Evolutionary conservation across 2,329 filamentous ascomycete species (phyloP).

Genomic region (Aspergillus intermedius): DNA sequence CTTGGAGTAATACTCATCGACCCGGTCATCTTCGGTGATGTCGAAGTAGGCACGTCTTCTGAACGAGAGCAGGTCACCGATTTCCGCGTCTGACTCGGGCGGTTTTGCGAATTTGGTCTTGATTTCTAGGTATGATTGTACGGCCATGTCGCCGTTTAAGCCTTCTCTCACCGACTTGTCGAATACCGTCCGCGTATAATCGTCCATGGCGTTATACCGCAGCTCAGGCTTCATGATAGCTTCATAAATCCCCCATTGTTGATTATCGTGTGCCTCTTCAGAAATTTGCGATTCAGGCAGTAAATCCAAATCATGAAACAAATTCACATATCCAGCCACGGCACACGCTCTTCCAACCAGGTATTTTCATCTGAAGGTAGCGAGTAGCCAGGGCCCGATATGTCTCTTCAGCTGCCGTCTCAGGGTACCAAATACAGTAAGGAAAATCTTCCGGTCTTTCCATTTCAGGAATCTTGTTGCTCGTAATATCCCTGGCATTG

Average conservation of each 20-base stretch:
- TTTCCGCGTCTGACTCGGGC: background rate
- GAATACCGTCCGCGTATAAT: conserved; percentile 4
- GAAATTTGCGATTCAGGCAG: conserved; percentile 14
- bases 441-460: conserved; percentile 18
- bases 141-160: conserved; percentile 12
- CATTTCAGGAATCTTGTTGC: conserved; percentile 18
- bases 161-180: background rate
- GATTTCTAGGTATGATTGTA: conserved; percentile 1
- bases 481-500: conserved; percentile 13
- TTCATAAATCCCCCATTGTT: conserved; percentile 9
- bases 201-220: conserved; percentile 12
- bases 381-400: conserved; percentile 25
- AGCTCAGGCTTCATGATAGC: conserved; percentile 6
- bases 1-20: background rate
- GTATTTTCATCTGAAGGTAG: conserved; percentile 26
- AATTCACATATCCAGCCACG: conserved; percentile 10
- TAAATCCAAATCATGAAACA: conserved; percentile 14
- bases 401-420: conserved; percentile 31
- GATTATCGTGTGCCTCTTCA: conserved; percentile 12
- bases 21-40: background rate
- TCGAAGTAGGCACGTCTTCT: background rate
- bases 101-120: background rate
- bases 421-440: conserved; percentile 41
- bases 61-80: background rate
- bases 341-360: conserved; percentile 16